Evolutionary conservation across 257 asterid genomes (phyloP), one percentile per base, ranked within the genome.

Genomic region (Scutellaria barbata): DNA sequence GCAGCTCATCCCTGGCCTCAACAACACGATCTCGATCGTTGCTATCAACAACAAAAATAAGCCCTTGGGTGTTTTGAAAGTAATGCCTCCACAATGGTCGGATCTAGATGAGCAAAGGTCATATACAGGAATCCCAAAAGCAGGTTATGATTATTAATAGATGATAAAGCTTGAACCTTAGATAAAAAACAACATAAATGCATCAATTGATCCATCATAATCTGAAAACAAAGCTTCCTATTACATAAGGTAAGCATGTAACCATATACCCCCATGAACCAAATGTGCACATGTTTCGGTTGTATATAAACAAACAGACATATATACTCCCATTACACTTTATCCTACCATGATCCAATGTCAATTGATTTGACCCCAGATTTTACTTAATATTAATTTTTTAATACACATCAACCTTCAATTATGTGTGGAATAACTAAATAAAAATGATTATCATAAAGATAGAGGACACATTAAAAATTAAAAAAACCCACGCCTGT

Each of bases 51-150:
- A 68, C 79, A 12, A 75, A 75, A n/a, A 75, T 75, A 73, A 75
- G 59, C 52, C 79, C 79, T 25, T 75, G 79, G 35, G 79, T 75
- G 71, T 75, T 75, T 73, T 75, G 79, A 41, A 75, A 75, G 79
- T 75, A 75, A 68, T 75, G 79, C 66, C 79, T 75, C 79, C 77
- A 73, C 77, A 73, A 54, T 73, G 77, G 77, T 54, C 77, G 77
- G 57, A 73, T 73, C 77, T 73, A 59, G n/a, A 56, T 39, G 45
- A 41, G 5, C 25, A 64, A 25, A 25, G 1, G 57, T 56, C 47
- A 58, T 14, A 45, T 16, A 35, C 25, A 48, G 51, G 42, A 63
- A 52, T 52, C 39, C 42, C 66, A 73, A 41, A 63, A 20, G 64
- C 66, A 64, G 64, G 22, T 64, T 14, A 14, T 47, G 25, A 59